phyloP scores from a whole-genome alignment of 345 rosid genomes.

The Citrus reticulata region DNA sequence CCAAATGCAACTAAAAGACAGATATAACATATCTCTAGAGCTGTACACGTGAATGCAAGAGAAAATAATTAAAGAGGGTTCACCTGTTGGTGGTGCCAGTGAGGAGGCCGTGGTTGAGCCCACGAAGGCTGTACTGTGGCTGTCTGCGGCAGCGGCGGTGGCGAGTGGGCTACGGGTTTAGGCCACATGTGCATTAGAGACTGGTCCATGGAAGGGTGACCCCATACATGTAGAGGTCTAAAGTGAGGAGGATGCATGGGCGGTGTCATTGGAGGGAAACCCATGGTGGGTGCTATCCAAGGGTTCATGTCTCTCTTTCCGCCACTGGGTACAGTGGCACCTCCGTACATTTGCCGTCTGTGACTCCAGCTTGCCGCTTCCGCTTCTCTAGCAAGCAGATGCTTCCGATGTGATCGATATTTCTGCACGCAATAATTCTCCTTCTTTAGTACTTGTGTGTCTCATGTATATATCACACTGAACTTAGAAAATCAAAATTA shows the following conservation, averaged over 20 bases:
- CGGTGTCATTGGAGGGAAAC: constrained; percentile 48
- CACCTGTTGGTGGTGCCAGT: constrained; percentile 69
- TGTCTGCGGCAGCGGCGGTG: constrained; percentile 39
- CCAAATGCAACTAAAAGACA: too few relatives aligned
- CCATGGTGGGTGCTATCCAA: constrained; percentile 66
- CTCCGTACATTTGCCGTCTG: constrained; percentile 57
- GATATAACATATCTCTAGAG: too few relatives aligned
- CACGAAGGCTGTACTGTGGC: constrained; percentile 40
- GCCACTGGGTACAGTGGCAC: constrained; percentile 25
- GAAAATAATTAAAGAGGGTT: neutral
- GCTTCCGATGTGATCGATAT: constrained; percentile 86
- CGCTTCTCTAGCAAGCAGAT: constrained; percentile 76
- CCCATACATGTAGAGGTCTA: constrained; percentile 90
- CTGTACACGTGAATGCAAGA: too few relatives aligned
- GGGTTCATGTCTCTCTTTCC: constrained; percentile 44
- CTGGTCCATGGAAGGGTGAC: constrained; percentile 66
- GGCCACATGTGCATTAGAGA: constrained; percentile 61
- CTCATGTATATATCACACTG: neutral
- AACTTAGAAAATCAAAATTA: neutral
- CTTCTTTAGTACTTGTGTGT: neutral
- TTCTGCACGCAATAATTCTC: constrained; percentile 41
- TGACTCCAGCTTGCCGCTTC: constrained; percentile 83
- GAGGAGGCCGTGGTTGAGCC: constrained; percentile 26
- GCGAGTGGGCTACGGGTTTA: constrained; percentile 42
- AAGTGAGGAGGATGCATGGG: constrained; percentile 39